These are phyloP conservation scores for Rhizopus stolonifer DNA, from an alignment of 371 early-diverging fungal genomes.

Conservation along the genomic window DNA sequence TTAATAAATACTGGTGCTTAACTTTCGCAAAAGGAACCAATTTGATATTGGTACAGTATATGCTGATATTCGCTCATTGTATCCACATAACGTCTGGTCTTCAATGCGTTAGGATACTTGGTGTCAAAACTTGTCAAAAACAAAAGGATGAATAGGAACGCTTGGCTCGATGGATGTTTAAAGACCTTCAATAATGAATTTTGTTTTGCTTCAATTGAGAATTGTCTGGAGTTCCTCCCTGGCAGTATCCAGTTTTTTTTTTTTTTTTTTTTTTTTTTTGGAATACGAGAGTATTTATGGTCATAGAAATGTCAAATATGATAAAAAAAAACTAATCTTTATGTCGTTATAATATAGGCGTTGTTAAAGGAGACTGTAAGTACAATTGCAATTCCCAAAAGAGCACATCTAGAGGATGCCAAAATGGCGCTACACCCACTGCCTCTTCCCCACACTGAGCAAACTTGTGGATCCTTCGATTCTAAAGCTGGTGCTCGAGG, in stretches of 20 bases:
- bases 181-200: slow-evolving; percentile 5
- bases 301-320: slow-evolving; percentile 7
- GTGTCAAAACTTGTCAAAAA: too few species aligned
- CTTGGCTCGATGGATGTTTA: slow-evolving; percentile 14
- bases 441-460: slow-evolving; percentile 6
- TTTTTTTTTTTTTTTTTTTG: too few species aligned
- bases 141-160: too few species aligned
- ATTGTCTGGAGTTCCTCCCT: slow-evolving; percentile 3
- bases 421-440: slow-evolving; percentile 10
- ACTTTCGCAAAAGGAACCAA: too few species aligned
- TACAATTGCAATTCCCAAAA: slow-evolving; percentile 7
- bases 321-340: slow-evolving; percentile 3
- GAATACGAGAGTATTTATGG: slow-evolving; percentile 4
- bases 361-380: slow-evolving; percentile 1
- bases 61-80: too few species aligned
- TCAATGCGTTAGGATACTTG: too few species aligned
- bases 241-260: slow-evolving; percentile 3
- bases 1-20: too few species aligned
- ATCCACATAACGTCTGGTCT: too few species aligned
- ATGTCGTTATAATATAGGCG: slow-evolving; percentile 8
- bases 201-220: slow-evolving; percentile 8
- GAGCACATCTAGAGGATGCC: slow-evolving; percentile 2
- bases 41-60: too few species aligned
- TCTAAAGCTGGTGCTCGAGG: slow-evolving; percentile 5
- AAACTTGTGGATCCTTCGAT: slow-evolving; percentile 9